Base-by-base conservation (phyloP, 176 grass and related monocot genomes). In the Triticum monococcum region DNA sequence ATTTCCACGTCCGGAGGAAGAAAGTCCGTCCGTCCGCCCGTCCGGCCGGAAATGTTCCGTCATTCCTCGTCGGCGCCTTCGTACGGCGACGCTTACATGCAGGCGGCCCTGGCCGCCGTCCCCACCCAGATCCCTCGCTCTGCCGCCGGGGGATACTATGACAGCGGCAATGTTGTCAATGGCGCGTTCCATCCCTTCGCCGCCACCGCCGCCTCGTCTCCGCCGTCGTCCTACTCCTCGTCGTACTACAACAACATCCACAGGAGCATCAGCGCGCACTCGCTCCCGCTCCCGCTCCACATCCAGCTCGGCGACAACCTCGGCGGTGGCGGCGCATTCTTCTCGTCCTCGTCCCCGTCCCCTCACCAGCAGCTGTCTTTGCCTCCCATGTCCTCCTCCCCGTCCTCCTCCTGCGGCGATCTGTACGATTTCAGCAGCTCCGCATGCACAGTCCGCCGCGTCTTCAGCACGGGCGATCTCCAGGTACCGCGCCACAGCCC, bases 401-500 rank as follows among this genome's bases (percentile, higher is more conserved):
- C 94, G 7, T 88, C 92, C 76, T 91, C 94, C n/a, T 94, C 94
- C 66, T 88, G 90, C 12, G 72, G 94, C 63, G 92, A 97, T 10
- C 79, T 83, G 33, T 79, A 89, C 12, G 92, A 94, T 76, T 90
- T 93, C 71, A 93, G 81, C 71, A 93, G 81, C 64, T 85, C 87
- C 11, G 40, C 86, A 1, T 71, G 83, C 59, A 86, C 90, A 8
- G 81, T 97, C 14, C 90, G 97, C 82, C 90, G 92, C 20, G 92
- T 95, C 83, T 90, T 87, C 45, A 99, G 97, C 90, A 90, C 94
- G 17, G 97, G 94, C 56, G 94, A 99, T 50, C 92, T 99, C 77
- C 94, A 97, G 90, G 97, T 95, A 81, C 38, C 4, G 61, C 45
- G 35, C 56, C 5, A 17, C 14, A 71, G 4, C 10, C 7, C 20